A percentile compares a stretch with the other conserved stretches of the same genome.
These are phyloP conservation scores for Gaillardinia entomophila DNA, from an alignment of 805 yeast genomes.

Conservation along the genomic window DNA sequence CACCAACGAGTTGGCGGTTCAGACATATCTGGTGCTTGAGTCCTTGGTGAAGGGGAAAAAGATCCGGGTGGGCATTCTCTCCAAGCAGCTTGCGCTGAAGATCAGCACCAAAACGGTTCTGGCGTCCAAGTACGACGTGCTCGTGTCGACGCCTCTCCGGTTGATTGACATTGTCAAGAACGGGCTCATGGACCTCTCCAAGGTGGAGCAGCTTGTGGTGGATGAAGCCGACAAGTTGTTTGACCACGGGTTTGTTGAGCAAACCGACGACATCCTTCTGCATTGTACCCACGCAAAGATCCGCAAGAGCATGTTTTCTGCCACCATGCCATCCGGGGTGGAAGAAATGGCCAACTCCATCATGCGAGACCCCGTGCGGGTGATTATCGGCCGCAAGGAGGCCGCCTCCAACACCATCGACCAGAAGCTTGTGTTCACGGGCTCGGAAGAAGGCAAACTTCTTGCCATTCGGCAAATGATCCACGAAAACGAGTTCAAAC, in stretches of 20 bases:
- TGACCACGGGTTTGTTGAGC: slow-evolving; percentile 81
- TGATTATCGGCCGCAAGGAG: slow-evolving; percentile 89
- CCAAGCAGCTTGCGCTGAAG: slow-evolving; percentile 67
- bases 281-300: slow-evolving; percentile 47
- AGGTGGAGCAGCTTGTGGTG: slow-evolving; percentile 71
- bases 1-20: slow-evolving; percentile 88
- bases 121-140: slow-evolving; percentile 64
- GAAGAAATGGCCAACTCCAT: slow-evolving; percentile 83
- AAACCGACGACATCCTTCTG: slow-evolving; percentile 78
- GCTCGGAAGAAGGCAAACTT: slow-evolving; percentile 92
- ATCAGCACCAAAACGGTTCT: slow-evolving; percentile 55
- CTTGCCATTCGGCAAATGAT: slow-evolving; percentile 87
- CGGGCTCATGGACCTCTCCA: slow-evolving; percentile 53
- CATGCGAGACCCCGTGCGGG: slow-evolving; percentile 80
- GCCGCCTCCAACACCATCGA: slow-evolving; percentile 83
- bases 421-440: slow-evolving; percentile 79
- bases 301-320: slow-evolving; percentile 82
- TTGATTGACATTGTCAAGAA: slow-evolving; percentile 70
- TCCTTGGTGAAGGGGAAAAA: slow-evolving; percentile 52
- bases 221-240: slow-evolving; percentile 96
- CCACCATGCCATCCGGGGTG: slow-evolving; percentile 90
- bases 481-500: slow-evolving; percentile 76
- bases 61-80: slow-evolving; percentile 57
- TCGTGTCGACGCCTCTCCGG: slow-evolving; percentile 85
- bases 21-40: slow-evolving; percentile 66